These are phyloP conservation scores for Croton setiger DNA, from an alignment of 441 rosid genomes.

Conservation along the genomic window DNA sequence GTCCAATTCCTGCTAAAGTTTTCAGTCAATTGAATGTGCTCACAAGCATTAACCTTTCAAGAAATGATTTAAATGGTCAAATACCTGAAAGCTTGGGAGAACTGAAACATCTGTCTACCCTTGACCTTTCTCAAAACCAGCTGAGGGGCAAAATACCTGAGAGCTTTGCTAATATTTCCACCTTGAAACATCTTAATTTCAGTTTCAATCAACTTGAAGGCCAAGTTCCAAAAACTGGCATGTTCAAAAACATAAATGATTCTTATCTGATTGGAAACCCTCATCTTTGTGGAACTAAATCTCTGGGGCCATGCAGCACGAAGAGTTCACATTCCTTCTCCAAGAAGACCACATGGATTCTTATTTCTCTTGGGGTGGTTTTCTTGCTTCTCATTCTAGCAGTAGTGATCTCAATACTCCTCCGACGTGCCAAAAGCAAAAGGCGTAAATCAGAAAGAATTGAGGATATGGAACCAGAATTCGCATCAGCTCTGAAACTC, in stretches of 20 bases:
- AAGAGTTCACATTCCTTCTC: slow-evolving; percentile 39
- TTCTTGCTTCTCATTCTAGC: slow-evolving; percentile 33
- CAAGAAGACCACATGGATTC: slow-evolving; percentile 36
- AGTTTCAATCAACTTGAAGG: slow-evolving; percentile 72
- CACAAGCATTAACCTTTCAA: slow-evolving; percentile 57
- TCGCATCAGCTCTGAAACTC: slow-evolving; percentile 42
- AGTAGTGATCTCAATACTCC: slow-evolving; percentile 30
- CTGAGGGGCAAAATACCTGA: slow-evolving; percentile 68
- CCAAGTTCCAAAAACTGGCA: slow-evolving; percentile 59
- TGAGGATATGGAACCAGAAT: slow-evolving; percentile 40
- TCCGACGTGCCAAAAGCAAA: slow-evolving; percentile 19
- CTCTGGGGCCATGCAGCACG: slow-evolving; percentile 44
- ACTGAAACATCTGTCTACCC: slow-evolving; percentile 44
- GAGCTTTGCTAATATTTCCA: slow-evolving; percentile 48
- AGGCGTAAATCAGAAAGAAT: slow-evolving; percentile 24
- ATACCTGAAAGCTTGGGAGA: slow-evolving; percentile 46
- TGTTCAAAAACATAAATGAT: slow-evolving; percentile 45
- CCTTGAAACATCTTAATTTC: slow-evolving; percentile 57
- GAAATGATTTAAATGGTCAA: slow-evolving; percentile 50
- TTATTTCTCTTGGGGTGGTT: slow-evolving; percentile 43
- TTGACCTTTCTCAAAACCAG: slow-evolving; percentile 69
- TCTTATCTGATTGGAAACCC: slow-evolving; percentile 57
- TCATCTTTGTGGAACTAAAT: slow-evolving; percentile 59
- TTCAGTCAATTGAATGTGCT: slow-evolving; percentile 42
- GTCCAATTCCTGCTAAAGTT: slow-evolving; percentile 42